Conservation (phyloP, 208 protist genomes). For the Crithidia acanthocephali region DNA sequence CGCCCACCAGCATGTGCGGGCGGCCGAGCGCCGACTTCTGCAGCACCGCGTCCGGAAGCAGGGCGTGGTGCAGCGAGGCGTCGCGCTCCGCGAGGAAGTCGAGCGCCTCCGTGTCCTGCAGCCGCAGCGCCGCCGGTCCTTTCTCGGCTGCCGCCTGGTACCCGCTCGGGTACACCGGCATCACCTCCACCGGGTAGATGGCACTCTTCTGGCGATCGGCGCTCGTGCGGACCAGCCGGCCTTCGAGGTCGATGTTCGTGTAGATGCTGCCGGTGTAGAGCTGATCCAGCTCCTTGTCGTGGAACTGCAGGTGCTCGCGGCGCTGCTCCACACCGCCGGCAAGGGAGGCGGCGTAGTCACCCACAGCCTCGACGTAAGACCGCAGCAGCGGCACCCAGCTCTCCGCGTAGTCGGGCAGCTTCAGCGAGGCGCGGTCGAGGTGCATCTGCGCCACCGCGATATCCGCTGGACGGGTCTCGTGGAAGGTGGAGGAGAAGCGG, state of each 20-base stretch:
- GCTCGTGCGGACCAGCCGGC: constrained; percentile 50
- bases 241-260: constrained; percentile 53
- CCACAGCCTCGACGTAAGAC: constrained; percentile 46
- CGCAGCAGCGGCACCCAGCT: constrained; percentile 32
- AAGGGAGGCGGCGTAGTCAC: constrained; percentile 29
- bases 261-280: constrained; percentile 44
- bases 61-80: constrained; percentile 55
- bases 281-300: constrained; percentile 65
- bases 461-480: constrained; percentile 18
- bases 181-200: constrained; percentile 80
- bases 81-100: constrained; percentile 64
- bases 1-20: constrained; percentile 72
- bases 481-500: constrained; percentile 71
- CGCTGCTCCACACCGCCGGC: constrained; percentile 49
- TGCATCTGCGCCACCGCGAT: constrained; percentile 35
- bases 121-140: constrained; percentile 21
- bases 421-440: constrained; percentile 12
- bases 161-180: constrained; percentile 69
- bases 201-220: constrained; percentile 37
- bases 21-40: constrained; percentile 34
- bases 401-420: constrained; percentile 26
- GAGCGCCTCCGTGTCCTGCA: constrained; percentile 28
- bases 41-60: constrained; percentile 64
- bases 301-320: constrained; percentile 61
- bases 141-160: constrained; percentile 39